Evolutionary conservation across 805 yeast species (phyloP).

Genomic region (Ogataea methanolica): DNA sequence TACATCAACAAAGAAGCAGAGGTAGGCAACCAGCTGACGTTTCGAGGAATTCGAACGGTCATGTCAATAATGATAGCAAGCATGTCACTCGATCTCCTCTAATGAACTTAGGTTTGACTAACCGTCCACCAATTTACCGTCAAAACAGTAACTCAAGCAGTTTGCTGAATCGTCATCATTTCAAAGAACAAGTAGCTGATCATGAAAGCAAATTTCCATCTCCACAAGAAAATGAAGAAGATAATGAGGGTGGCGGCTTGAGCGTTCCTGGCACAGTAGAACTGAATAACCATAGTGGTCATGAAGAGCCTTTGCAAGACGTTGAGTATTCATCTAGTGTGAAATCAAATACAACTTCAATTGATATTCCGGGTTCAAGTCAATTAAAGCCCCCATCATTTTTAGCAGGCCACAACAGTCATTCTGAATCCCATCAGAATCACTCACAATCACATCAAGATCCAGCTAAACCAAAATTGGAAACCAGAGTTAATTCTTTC

Average conservation of each 20-base stretch:
- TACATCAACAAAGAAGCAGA: slow-evolving; percentile 20
- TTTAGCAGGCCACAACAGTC: slow-evolving; percentile 1
- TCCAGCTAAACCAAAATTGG: slow-evolving; percentile 6
- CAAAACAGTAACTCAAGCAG: neutral
- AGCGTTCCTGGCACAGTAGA: neutral
- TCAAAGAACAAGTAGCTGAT: too few relatives aligned
- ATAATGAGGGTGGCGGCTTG: neutral
- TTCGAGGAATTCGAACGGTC: neutral
- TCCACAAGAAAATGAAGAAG: neutral
- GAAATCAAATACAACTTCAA: slow-evolving; percentile 23
- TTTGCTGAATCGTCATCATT: too few relatives aligned
- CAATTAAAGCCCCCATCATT: slow-evolving; percentile 3
- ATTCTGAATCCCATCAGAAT: slow-evolving; percentile 3
- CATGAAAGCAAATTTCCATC: neutral
- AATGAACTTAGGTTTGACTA: too few relatives aligned
- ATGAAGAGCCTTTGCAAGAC: neutral
- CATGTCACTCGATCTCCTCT: too few relatives aligned
- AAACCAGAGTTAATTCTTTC: slow-evolving; percentile 5
- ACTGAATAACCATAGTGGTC: neutral
- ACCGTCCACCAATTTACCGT: neutral
- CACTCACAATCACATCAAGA: neutral
- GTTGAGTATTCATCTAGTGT: slow-evolving; percentile 22
- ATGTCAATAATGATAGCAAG: neutral
- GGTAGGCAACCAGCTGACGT: neutral
- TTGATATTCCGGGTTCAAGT: slow-evolving; percentile 26